Conservation (phyloP, 306 rosid species). For the Hippophae tibetana region DNA sequence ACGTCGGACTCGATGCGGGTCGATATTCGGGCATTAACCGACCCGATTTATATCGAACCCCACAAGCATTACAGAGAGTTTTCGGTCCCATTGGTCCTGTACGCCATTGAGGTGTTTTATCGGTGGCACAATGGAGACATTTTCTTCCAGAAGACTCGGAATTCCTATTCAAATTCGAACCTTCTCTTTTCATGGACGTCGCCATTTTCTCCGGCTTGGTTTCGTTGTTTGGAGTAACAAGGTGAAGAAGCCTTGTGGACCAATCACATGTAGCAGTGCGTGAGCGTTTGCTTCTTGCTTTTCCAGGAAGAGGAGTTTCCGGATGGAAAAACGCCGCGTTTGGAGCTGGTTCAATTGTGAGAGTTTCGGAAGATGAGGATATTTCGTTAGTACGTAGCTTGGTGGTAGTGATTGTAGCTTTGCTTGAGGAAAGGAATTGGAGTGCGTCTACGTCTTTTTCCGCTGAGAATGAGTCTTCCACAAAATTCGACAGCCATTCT, state of each 20-base stretch:
- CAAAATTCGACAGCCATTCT: conserved; percentile 95
- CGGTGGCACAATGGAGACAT: conserved; percentile 41
- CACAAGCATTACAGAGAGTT: conserved; percentile 40
- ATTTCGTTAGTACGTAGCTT: conserved; percentile 69
- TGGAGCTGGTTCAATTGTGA: conserved; percentile 13
- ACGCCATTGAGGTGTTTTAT: conserved; percentile 46
- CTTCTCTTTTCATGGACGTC: conserved; percentile 32
- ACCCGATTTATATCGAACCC: conserved; percentile 41
- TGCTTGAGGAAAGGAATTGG: conserved; percentile 37
- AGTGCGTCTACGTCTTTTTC: conserved; percentile 62
- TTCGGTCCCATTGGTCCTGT: conserved; percentile 48
- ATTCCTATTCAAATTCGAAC: conserved; percentile 11
- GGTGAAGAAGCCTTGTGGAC: conserved; percentile 92
- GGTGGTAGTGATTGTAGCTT: conserved; percentile 10
- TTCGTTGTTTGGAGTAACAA: conserved; percentile 18
- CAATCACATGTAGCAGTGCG: conserved; percentile 91
- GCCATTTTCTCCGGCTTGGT: conserved; percentile 12
- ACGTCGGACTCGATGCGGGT: conserved; percentile 43
- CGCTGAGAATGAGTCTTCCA: conserved; percentile 80
- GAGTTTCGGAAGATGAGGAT: conserved; percentile 68
- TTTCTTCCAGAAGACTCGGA: conserved; percentile 30
- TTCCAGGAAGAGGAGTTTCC: conserved; percentile 81
- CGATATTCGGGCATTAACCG: conserved; percentile 42
- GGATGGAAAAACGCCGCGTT: conserved; percentile 47
- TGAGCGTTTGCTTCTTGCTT: conserved; percentile 91